These are phyloP conservation scores for Pythium apleroticum DNA, from an alignment of 352 stramenopile genomes.

Conservation along the genomic window DNA sequence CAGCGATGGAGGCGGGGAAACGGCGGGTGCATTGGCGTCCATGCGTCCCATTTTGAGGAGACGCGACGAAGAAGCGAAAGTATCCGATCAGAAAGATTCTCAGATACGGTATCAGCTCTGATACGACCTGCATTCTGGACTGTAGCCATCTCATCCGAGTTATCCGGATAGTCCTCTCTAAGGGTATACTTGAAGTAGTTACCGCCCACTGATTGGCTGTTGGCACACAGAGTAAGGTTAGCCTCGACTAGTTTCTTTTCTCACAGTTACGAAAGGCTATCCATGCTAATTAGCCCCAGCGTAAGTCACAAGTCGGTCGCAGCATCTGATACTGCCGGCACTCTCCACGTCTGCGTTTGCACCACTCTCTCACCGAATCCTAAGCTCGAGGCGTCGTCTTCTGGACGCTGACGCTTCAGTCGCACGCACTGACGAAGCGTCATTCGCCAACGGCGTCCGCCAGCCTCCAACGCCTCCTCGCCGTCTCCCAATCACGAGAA, in stretches of 20 bases:
- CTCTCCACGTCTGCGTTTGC: background rate
- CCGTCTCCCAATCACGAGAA: background rate
- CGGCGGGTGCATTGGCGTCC: background rate
- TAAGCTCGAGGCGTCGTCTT: background rate
- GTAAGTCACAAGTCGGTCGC: background rate
- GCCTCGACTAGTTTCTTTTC: background rate
- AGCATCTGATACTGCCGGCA: background rate
- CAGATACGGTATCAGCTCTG: background rate
- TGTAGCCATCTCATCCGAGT: background rate
- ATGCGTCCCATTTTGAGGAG: background rate
- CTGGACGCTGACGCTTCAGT: background rate
- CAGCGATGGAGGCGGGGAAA: background rate
- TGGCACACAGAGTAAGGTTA: background rate
- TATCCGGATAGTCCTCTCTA: background rate
- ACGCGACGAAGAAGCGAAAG: background rate
- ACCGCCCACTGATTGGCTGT: conserved; percentile 3
- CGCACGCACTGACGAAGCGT: background rate
- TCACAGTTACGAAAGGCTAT: background rate
- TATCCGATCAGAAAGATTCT: background rate
- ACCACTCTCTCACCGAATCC: background rate
- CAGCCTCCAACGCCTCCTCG: background rate
- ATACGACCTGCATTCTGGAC: background rate
- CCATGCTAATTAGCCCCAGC: background rate
- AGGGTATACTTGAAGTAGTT: conserved; percentile 1
- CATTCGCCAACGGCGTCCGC: background rate